Conservation (phyloP, 2,329 filamentous ascomycete genomes). For the Dactylellina leptospora region DNA sequence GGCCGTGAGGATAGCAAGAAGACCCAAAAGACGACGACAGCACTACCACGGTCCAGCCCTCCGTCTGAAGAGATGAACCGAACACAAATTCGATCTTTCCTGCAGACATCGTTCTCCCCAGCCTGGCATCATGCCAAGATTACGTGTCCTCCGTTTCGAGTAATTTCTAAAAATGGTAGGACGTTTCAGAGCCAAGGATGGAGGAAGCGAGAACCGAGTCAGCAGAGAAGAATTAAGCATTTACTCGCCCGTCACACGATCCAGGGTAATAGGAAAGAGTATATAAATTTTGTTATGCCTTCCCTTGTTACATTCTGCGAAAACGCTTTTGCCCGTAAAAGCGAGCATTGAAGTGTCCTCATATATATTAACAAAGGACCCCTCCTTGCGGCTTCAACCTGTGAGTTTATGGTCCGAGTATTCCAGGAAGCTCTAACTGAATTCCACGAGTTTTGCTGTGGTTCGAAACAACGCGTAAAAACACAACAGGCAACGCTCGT, state of each 20-base stretch:
- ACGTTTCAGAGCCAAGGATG: constrained; percentile 23
- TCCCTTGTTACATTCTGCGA: constrained; percentile 6
- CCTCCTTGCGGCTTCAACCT: no score
- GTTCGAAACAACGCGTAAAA: background rate
- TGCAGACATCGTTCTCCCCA: background rate
- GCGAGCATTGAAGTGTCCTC: background rate
- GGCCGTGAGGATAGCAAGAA: no score
- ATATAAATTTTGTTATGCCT: constrained; percentile 21
- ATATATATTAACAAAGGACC: background rate
- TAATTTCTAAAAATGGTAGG: constrained; percentile 32
- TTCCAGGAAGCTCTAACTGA: no score
- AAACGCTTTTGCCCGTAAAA: background rate
- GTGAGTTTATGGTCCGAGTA: no score
- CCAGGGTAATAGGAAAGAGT: constrained; percentile 18
- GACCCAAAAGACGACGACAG: background rate
- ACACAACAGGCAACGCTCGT: background rate
- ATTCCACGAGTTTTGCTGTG: no score
- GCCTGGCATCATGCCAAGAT: constrained; percentile 27
- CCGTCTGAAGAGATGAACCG: background rate
- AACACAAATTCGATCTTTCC: background rate
- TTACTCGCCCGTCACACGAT: constrained; percentile 8
- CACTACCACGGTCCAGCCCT: background rate
- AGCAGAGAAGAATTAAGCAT: background rate
- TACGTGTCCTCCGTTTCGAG: constrained; percentile 45
- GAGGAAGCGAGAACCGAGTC: constrained; percentile 27